Evolutionary conservation across 306 rosid genomes (phyloP).

Genomic region (Fragaria nilgerrensis): DNA sequence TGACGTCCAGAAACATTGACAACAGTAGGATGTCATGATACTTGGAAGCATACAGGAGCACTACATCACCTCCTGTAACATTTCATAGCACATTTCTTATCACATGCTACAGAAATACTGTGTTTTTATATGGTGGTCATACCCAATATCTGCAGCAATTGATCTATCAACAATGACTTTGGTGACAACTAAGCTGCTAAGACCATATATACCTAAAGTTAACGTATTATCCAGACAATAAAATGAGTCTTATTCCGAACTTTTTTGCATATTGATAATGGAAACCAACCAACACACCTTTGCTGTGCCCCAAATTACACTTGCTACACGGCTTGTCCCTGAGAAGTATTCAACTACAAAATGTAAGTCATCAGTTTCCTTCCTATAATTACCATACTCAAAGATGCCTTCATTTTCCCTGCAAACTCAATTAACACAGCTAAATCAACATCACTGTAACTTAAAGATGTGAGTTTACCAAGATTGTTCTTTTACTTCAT

Average conservation of each 20-base stretch:
- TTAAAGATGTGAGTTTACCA: not conserved
- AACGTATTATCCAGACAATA: not conserved
- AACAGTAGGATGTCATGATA: constrained; percentile 55
- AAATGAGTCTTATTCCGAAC: not conserved
- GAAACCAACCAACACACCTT: constrained; percentile 49
- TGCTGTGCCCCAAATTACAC: constrained; percentile 78
- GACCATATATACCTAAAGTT: not conserved
- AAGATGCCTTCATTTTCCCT: constrained; percentile 90
- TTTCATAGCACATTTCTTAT: not conserved
- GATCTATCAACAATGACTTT: not conserved
- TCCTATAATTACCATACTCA: constrained; percentile 47
- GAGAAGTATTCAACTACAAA: constrained; percentile 56
- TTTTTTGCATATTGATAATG: not conserved
- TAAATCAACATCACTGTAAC: constrained; percentile 31
- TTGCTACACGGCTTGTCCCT: constrained; percentile 38
- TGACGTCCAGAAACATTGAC: constrained; percentile 77
- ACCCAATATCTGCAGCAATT: too few relatives aligned
- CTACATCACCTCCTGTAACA: constrained; percentile 59
- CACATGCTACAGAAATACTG: not conserved
- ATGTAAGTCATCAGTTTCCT: constrained; percentile 74
- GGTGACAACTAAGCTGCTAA: not conserved
- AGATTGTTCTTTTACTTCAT: not conserved
- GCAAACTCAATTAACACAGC: constrained; percentile 23
- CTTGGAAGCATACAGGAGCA: constrained; percentile 69
- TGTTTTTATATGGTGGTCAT: not conserved